Conservation (phyloP, 768 basidiomycete genomes). For the Leucogyrophana mollusca region DNA sequence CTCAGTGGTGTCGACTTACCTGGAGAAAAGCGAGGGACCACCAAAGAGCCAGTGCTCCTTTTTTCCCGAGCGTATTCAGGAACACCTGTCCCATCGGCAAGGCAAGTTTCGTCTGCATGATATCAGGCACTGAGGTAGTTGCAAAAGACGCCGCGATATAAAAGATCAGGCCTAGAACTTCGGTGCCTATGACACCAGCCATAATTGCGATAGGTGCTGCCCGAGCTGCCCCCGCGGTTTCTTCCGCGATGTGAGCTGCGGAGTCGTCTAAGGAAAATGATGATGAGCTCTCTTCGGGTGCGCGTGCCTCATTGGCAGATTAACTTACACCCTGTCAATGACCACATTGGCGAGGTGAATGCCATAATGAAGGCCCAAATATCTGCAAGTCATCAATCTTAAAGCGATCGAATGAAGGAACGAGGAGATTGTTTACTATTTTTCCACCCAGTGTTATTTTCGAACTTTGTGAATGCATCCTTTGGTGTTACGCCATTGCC, state of each 20-base stretch:
- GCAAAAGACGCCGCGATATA: slow-evolving; percentile 45
- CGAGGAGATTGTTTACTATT: slow-evolving; percentile 11
- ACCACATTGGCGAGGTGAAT: slow-evolving; percentile 26
- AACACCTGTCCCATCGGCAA: slow-evolving; percentile 44
- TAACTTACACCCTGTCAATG: slow-evolving; percentile 20
- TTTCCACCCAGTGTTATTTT: slow-evolving; percentile 24
- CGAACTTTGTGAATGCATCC: slow-evolving; percentile 21
- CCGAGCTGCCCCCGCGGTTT: slow-evolving; percentile 40
- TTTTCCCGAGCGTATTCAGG: slow-evolving; percentile 36
- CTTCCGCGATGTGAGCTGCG: slow-evolving; percentile 46
- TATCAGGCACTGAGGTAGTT: slow-evolving; percentile 34
- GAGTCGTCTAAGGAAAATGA: slow-evolving; percentile 37
- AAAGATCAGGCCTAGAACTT: slow-evolving; percentile 41
- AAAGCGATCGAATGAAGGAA: neutral
- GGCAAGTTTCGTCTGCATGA: slow-evolving; percentile 31
- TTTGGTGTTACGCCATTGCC: slow-evolving; percentile 12
- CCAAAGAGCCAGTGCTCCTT: slow-evolving; percentile 44
- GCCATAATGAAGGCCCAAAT: slow-evolving; percentile 23
- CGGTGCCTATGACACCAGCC: slow-evolving; percentile 38
- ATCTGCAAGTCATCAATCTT: slow-evolving; percentile 8
- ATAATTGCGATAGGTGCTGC: slow-evolving; percentile 46
- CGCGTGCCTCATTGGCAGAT: neutral
- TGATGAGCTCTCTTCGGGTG: neutral
- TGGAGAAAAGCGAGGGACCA: slow-evolving; percentile 42
- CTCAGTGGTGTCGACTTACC: slow-evolving; percentile 20